A percentile compares a stretch with the other conserved stretches of the same genome.
Evolutionary conservation across 1,284 basidiomycete genomes (phyloP).

Genomic region (Ganoderma sinense): DNA sequence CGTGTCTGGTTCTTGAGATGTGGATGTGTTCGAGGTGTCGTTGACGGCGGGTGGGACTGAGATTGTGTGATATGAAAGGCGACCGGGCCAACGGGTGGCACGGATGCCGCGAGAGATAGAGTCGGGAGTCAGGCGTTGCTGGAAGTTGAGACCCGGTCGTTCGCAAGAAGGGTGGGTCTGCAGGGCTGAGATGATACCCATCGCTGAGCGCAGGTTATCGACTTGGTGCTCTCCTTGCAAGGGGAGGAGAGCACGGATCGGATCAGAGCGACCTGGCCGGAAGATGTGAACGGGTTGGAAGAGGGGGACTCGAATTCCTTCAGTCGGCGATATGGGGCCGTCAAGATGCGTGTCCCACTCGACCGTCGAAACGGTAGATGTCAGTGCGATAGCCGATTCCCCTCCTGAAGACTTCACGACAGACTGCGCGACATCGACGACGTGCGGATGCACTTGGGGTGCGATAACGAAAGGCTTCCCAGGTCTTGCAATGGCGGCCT

Average conservation of each 20-base stretch:
- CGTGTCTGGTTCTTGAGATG: neutral
- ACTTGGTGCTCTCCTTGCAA: constrained; percentile 87
- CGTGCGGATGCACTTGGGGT: constrained; percentile 65
- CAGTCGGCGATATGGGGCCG: constrained; percentile 40
- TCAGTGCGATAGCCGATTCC: constrained; percentile 49
- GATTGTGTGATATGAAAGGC: constrained; percentile 75
- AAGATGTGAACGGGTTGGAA: constrained; percentile 52
- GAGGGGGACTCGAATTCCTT: constrained; percentile 48
- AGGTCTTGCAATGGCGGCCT: constrained; percentile 81
- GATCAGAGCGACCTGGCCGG: constrained; percentile 51
- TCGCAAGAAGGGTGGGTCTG: constrained; percentile 50
- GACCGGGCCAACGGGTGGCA: constrained; percentile 79
- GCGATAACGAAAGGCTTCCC: constrained; percentile 82
- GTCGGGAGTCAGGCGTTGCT: constrained; percentile 50
- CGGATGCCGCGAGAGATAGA: constrained; percentile 67
- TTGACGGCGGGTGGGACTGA: constrained; percentile 27
- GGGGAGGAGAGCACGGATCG: constrained; percentile 56
- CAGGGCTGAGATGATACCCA: constrained; percentile 72
- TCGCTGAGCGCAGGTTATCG: constrained; percentile 79
- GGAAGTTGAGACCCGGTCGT: constrained; percentile 36
- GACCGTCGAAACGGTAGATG: constrained; percentile 39
- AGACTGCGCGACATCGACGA: constrained; percentile 49
- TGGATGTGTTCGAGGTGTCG: neutral
- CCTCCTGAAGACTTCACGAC: constrained; percentile 52
- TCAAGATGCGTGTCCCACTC: constrained; percentile 47